These are phyloP conservation scores for Mucor irregularis DNA, from an alignment of 371 early-diverging fungal genomes.

Conservation along the genomic window DNA sequence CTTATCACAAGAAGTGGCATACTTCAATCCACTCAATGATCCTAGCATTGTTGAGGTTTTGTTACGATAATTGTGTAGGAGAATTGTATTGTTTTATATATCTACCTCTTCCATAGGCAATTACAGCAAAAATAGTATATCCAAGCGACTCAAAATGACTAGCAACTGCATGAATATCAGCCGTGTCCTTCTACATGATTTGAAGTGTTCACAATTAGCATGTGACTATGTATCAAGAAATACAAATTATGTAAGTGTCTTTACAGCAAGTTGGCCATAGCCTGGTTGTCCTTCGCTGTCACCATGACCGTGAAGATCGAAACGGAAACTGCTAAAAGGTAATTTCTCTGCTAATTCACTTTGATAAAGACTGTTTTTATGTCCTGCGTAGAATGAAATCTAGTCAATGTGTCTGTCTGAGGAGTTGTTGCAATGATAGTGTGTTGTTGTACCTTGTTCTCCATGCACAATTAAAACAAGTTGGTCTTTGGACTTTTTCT, in stretches of 20 bases:
- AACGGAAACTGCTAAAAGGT: conserved; percentile 50
- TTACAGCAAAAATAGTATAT: conserved; percentile 50
- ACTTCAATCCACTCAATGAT: conserved; percentile 47
- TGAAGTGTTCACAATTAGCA: too few species aligned
- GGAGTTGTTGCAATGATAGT: too few species aligned
- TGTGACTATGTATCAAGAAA: not conserved
- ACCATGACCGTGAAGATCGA: conserved; percentile 54
- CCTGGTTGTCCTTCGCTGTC: conserved; percentile 48
- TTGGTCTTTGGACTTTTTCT: conserved; percentile 8
- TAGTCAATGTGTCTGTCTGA: not conserved
- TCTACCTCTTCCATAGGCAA: conserved; percentile 52
- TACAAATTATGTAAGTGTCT: not conserved
- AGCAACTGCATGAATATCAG: conserved; percentile 47
- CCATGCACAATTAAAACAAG: conserved; percentile 29
- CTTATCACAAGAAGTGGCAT: conserved; percentile 42
- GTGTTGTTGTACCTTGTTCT: conserved; percentile 34
- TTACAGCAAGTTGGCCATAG: conserved; percentile 42
- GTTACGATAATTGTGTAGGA: not conserved
- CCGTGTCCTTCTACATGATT: conserved; percentile 38
- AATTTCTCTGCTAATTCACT: conserved; percentile 42
- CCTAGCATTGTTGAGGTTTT: too few species aligned
- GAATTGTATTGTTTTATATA: not conserved
- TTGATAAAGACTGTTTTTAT: conserved; percentile 55
- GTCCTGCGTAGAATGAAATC: conserved; percentile 27
- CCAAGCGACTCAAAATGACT: conserved; percentile 47